Base-by-base conservation (phyloP, 192 early-diverging fungal genomes). In the Entomortierella beljakovae region DNA sequence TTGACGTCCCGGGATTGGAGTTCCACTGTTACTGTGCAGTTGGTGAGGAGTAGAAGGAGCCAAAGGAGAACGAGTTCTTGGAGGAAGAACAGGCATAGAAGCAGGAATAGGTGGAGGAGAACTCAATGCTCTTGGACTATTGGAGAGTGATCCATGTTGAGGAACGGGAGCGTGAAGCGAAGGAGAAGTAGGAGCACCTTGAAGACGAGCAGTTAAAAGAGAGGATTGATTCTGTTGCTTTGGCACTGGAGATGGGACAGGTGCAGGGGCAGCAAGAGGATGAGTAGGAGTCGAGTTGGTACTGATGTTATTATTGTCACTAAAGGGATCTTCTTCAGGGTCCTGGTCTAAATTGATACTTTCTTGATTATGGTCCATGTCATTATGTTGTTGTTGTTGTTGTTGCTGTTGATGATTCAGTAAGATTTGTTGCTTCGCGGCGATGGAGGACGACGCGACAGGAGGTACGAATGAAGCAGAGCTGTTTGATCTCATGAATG, bases 61-160 rank as follows among this genome's bases (percentile, higher is more conserved):
- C 18, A 71, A 38, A 25, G 80, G 80, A 6, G 80, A 74, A 48
- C 80, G 64, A 20, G 80, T 62, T 51, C 80, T 57, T 10, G 59
- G 71, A n/a, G 68, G 70, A 4, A 73, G 71, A 8, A 56, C n/a
- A 3, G 68, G 80, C 16, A 60, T 31, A 15, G 62, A 49, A 10
- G 50, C 22, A 16, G 68, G 57, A 25, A 37, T 37, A 22, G 57
- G 38, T n/a, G 22, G 59, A 57, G 75, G 74, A 28, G 74, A 77
- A 38, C 61, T 64, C 26, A 61, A 20, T 13, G 61, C 51, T 28
- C 75, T 61, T 0, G 66, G 57, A 61, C 65, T 64, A 20, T 61
- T 42, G 6, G 61, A 51, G 53, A 58, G 33, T 22, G 61, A 32
- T 20, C 66, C 57, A 34, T 76, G 23, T 13, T 76, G 61, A 52